Percentiles rank a stretch among this genome's conserved stretches.
Evolutionary conservation across 2,329 filamentous ascomycete genomes (phyloP).

Genomic region (Ophioceras dolichostomum): DNA sequence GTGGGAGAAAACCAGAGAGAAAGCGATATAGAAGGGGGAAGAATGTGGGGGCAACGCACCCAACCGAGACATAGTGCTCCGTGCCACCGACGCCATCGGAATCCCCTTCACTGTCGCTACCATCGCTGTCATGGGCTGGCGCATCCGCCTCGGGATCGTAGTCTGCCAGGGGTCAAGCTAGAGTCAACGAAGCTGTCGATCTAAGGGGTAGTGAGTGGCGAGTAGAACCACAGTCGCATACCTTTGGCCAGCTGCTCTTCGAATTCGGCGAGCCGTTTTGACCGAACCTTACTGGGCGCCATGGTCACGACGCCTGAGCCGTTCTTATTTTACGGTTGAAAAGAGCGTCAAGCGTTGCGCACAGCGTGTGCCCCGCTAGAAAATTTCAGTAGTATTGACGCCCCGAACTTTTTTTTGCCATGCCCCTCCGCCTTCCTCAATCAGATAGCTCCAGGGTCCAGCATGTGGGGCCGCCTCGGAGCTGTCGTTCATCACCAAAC

Average conservation of each 20-base stretch:
- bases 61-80: constrained; percentile 77
- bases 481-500: too few relatives aligned
- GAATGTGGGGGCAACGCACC: constrained; percentile 26
- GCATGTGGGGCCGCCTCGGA: too few relatives aligned
- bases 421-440: constrained; percentile 2
- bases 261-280: constrained; percentile 48
- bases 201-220: too few relatives aligned
- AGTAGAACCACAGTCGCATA: too few relatives aligned
- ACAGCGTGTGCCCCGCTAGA: too few relatives aligned
- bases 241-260: constrained; percentile 51
- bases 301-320: too few relatives aligned
- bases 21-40: background rate
- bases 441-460: too few relatives aligned
- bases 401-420: too few relatives aligned
- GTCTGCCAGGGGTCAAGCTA: constrained; percentile 40
- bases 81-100: constrained; percentile 48
- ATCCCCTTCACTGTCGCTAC: constrained; percentile 19
- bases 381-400: too few relatives aligned
- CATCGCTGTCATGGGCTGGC: constrained; percentile 35
- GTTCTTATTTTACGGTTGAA: too few relatives aligned
- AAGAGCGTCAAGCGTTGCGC: too few relatives aligned
- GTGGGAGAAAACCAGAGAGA: background rate
- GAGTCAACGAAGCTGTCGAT: background rate
- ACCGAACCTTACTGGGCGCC: constrained; percentile 37
- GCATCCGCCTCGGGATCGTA: constrained; percentile 66